Evolutionary conservation across 2,329 filamentous ascomycete genomes (phyloP).

Genomic region (Colletotrichum magnum): DNA sequence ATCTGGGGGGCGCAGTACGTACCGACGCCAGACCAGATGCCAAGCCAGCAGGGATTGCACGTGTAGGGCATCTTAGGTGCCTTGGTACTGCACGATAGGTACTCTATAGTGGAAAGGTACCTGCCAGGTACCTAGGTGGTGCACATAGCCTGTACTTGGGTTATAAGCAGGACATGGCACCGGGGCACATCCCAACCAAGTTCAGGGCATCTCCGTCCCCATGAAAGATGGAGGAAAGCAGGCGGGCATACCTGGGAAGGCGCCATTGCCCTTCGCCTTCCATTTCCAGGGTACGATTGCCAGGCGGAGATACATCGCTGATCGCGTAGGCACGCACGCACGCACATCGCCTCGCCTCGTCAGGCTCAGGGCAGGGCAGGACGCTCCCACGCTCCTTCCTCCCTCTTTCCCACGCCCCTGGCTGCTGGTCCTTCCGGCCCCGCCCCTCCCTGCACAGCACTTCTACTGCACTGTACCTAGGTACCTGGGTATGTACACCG

Average conservation of each 20-base stretch:
- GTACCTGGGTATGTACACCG: too few relatives aligned
- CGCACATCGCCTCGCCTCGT: slow-evolving; percentile 8
- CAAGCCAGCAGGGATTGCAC: slow-evolving; percentile 9
- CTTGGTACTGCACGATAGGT: too few relatives aligned
- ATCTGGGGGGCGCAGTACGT: slow-evolving; percentile 22
- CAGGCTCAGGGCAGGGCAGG: neutral
- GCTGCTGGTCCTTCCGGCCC: neutral
- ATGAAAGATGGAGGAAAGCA: neutral
- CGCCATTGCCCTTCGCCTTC: slow-evolving; percentile 12
- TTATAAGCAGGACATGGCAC: too few relatives aligned
- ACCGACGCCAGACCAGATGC: neutral
- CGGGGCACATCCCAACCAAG: too few relatives aligned
- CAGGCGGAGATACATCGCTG: neutral
- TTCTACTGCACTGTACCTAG: neutral
- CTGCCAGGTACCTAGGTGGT: too few relatives aligned
- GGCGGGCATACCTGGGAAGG: slow-evolving; percentile 2
- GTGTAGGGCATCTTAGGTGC: too few relatives aligned
- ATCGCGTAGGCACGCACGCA: too few relatives aligned
- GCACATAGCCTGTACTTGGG: too few relatives aligned
- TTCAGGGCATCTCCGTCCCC: too few relatives aligned
- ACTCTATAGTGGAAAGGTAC: too few relatives aligned
- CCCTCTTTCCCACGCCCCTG: neutral
- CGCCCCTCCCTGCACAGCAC: neutral
- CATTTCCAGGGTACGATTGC: slow-evolving; percentile 23
- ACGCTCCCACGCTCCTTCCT: neutral